Evolutionary conservation across 768 basidiomycete species (phyloP).

Genomic region (Hydnomerulius pinastri): DNA sequence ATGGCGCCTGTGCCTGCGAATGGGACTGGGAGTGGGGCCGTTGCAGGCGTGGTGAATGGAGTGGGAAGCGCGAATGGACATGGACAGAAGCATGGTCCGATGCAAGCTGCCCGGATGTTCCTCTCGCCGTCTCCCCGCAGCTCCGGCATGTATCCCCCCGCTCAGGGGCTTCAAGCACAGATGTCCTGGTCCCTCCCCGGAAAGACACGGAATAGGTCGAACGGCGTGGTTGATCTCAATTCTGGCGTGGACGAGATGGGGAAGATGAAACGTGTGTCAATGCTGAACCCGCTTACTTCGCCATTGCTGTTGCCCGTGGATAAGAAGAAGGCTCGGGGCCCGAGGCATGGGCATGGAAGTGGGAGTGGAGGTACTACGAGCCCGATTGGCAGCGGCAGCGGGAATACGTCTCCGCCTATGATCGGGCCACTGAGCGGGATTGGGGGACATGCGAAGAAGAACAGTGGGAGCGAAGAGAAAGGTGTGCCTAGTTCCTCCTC

Average conservation of each 20-base stretch:
- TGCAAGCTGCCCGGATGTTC: background rate
- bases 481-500: too few relatives aligned
- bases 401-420: background rate
- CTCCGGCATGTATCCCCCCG: background rate
- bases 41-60: too few relatives aligned
- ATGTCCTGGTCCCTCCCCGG: background rate
- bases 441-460: background rate
- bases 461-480: too few relatives aligned
- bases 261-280: constrained; percentile 31
- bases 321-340: background rate
- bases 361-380: constrained; percentile 11
- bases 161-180: background rate
- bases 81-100: background rate
- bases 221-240: background rate
- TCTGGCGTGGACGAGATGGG: constrained; percentile 40
- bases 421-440: background rate
- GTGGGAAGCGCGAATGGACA: background rate
- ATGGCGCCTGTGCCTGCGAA: background rate
- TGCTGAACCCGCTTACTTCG: constrained; percentile 13
- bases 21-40: too few relatives aligned
- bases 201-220: background rate
- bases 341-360: background rate
- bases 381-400: too few relatives aligned
- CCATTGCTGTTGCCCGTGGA: constrained; percentile 5
- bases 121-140: background rate